Percentiles rank a stretch among this genome's conserved stretches.
phyloP scores from a whole-genome alignment of 1,284 basidiomycete genomes.

The Trichosporon sp. region DNA sequence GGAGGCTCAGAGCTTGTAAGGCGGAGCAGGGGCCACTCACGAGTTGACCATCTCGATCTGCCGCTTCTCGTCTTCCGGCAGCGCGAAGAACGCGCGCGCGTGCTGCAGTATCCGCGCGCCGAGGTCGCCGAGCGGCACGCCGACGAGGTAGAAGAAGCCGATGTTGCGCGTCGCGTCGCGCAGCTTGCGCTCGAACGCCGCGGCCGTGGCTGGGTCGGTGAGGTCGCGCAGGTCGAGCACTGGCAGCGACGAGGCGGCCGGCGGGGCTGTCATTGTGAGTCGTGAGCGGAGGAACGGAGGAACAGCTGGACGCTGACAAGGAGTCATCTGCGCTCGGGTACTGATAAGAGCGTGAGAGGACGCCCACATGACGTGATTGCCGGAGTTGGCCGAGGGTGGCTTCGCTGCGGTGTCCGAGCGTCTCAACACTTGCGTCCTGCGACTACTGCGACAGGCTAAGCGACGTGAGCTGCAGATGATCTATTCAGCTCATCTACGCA shows the following conservation, averaged over 20 bases:
- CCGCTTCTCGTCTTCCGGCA: slow-evolving; percentile 30
- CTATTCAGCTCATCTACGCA: too few relatives aligned
- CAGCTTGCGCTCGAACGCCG: slow-evolving; percentile 10
- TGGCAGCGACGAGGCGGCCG: slow-evolving; percentile 8
- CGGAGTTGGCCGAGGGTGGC: not conserved
- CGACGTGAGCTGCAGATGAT: too few relatives aligned
- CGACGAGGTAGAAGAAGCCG: slow-evolving; percentile 40
- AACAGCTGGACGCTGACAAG: not conserved
- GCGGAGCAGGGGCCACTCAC: not conserved
- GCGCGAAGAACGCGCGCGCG: slow-evolving; percentile 34
- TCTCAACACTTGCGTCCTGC: too few relatives aligned
- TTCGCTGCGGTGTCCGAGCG: too few relatives aligned
- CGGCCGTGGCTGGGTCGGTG: slow-evolving; percentile 8
- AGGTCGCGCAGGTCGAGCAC: slow-evolving; percentile 20
- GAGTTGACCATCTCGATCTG: slow-evolving; percentile 32
- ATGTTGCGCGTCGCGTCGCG: slow-evolving; percentile 19
- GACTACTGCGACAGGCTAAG: too few relatives aligned
- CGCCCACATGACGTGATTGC: not conserved
- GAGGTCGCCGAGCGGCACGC: slow-evolving; percentile 31
- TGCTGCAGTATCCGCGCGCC: slow-evolving; percentile 24
- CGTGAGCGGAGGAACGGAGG: not conserved
- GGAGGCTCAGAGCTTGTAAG: not conserved
- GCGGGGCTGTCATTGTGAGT: not conserved
- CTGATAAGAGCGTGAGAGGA: not conserved
- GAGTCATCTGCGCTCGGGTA: not conserved